These are phyloP conservation scores for Fragaria iinumae DNA, from an alignment of 306 rosid genomes.

Conservation along the genomic window DNA sequence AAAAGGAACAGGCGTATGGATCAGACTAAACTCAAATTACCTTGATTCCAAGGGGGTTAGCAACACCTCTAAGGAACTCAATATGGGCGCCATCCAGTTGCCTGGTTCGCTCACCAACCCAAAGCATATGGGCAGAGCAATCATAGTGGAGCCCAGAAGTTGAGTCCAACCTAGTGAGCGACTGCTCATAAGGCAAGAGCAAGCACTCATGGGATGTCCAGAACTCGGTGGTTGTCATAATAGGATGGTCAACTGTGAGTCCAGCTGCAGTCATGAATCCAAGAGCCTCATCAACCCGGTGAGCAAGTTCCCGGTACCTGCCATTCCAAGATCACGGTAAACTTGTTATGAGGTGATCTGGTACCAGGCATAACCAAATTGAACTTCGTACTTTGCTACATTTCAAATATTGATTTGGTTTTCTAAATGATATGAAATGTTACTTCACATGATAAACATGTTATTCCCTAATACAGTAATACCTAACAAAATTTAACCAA, in stretches of 20 bases:
- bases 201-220: slow-evolving; percentile 99
- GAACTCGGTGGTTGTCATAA: slow-evolving; percentile 92
- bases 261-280: slow-evolving; percentile 99
- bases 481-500: background rate
- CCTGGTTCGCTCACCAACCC: slow-evolving; percentile 96
- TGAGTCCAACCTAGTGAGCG: slow-evolving; percentile 93
- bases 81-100: slow-evolving; percentile 98
- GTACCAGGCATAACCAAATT: slow-evolving; percentile 7
- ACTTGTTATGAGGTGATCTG: background rate
- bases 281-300: slow-evolving; percentile 97
- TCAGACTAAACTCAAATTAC: slow-evolving; percentile 35
- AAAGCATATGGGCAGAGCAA: slow-evolving; percentile 95
- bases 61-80: slow-evolving; percentile 91
- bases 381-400: background rate
- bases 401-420: background rate
- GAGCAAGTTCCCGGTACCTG: slow-evolving; percentile 94
- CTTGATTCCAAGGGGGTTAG: slow-evolving; percentile 96
- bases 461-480: background rate
- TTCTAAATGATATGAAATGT: background rate
- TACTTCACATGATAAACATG: background rate
- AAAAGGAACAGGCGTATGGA: background rate
- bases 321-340: slow-evolving; percentile 26
- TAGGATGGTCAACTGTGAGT: slow-evolving; percentile 91
- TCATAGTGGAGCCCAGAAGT: slow-evolving; percentile 93
- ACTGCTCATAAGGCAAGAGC: slow-evolving; percentile 92